These are phyloP conservation scores for Cryptococcus jaspeensis DNA, from an alignment of 1,284 basidiomycete genomes.

Conservation along the genomic window DNA sequence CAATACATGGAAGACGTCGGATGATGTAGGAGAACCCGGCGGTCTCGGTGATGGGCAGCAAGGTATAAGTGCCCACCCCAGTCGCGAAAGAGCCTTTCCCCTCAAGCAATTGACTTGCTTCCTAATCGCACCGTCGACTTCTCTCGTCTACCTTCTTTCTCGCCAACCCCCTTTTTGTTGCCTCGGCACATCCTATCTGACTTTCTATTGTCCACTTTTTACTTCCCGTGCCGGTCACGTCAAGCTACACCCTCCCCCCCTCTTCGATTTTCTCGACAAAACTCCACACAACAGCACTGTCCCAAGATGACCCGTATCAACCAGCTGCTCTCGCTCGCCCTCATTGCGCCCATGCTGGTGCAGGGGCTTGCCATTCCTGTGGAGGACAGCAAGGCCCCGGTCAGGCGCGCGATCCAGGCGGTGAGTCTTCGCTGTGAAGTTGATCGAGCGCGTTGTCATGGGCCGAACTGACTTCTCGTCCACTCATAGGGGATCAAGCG, in stretches of 20 bases:
- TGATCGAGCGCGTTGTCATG: too few species aligned
- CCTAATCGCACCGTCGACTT: neutral
- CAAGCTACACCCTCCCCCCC: neutral
- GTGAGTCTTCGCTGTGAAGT: neutral
- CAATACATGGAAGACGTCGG: too few species aligned
- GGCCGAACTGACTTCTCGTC: neutral
- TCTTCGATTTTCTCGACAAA: neutral
- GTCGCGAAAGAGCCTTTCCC: neutral
- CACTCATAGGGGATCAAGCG: neutral
- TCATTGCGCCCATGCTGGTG: neutral
- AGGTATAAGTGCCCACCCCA: too few species aligned
- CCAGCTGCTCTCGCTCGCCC: neutral
- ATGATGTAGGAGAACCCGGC: too few species aligned
- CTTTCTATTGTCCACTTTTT: neutral
- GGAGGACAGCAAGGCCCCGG: neutral
- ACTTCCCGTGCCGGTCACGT: neutral
- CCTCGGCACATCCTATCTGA: too few species aligned
- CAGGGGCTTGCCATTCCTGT: neutral
- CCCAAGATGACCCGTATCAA: neutral
- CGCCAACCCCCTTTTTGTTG: too few species aligned
- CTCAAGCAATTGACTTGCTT: slow-evolving; percentile 1
- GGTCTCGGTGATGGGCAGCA: too few species aligned
- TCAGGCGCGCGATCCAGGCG: neutral
- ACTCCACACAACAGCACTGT: neutral
- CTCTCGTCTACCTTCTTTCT: neutral